Conservation (phyloP, 305 asterid species). For the Rubia balearica region DNA sequence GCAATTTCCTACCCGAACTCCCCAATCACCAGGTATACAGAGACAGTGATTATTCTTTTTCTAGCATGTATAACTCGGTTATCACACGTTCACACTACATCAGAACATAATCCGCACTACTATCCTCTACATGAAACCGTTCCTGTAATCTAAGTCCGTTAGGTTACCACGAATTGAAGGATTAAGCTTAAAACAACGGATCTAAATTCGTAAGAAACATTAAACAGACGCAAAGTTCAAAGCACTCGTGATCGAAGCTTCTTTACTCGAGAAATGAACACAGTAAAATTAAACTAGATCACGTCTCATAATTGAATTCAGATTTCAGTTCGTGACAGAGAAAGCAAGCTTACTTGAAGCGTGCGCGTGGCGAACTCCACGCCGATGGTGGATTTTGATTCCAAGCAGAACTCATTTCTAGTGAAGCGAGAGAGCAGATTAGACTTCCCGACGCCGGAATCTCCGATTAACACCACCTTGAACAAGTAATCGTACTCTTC, state of each 20-base stretch:
- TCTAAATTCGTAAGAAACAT: background rate
- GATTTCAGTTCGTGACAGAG: background rate
- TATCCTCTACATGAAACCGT: background rate
- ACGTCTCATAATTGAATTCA: background rate
- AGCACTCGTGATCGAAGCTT: background rate
- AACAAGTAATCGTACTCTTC: slow-evolving; percentile 64
- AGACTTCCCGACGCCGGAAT: slow-evolving; percentile 61
- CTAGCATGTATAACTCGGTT: background rate
- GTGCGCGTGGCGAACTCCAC: slow-evolving; percentile 72
- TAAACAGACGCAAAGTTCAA: background rate
- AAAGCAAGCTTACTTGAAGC: slow-evolving; percentile 30
- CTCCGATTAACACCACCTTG: slow-evolving; percentile 57
- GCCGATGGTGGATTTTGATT: slow-evolving; percentile 68
- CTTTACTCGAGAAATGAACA: background rate
- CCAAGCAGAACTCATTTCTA: slow-evolving; percentile 57
- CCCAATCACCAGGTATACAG: background rate
- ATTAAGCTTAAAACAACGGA: background rate
- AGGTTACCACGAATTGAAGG: background rate
- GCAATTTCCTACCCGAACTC: background rate
- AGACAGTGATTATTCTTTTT: background rate
- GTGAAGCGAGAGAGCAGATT: slow-evolving; percentile 59
- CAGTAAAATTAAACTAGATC: background rate
- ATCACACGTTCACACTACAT: background rate
- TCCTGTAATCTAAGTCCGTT: background rate
- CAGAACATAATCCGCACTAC: no score